These are phyloP conservation scores for Rhododendron griersonianum DNA, from an alignment of 148 eudicot species.

Conservation along the genomic window DNA sequence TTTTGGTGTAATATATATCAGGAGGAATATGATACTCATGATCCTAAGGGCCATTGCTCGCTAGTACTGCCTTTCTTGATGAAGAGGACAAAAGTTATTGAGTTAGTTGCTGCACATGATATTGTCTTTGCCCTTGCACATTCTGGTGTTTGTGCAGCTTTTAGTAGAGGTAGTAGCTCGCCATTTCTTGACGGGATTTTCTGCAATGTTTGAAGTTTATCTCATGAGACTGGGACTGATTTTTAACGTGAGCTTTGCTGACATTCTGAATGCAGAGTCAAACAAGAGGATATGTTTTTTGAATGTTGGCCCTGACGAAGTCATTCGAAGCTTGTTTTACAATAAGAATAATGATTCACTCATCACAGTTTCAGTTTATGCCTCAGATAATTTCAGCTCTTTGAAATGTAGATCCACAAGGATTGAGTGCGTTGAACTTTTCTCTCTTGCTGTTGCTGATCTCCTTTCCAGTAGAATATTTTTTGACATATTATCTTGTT, in stretches of 20 bases:
- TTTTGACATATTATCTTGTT: too few species aligned
- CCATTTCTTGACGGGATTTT: not conserved
- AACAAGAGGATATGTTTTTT: conserved; percentile 90
- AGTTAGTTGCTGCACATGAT: conserved; percentile 88
- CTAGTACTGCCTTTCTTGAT: conserved; percentile 60
- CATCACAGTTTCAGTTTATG: conserved; percentile 95
- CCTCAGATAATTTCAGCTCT: conserved; percentile 88
- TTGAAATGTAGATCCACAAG: conserved; percentile 95
- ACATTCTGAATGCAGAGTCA: conserved; percentile 56
- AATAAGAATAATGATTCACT: conserved; percentile 95
- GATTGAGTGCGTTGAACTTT: conserved; percentile 61
- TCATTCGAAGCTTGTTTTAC: conserved; percentile 93
- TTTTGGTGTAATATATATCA: conserved; percentile 15
- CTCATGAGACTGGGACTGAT: too few species aligned
- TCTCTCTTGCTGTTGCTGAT: not conserved
- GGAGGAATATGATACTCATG: conserved; percentile 98
- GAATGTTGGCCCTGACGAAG: conserved; percentile 87
- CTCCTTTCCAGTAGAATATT: too few species aligned
- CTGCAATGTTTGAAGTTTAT: not conserved
- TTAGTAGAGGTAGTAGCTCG: conserved; percentile 61
- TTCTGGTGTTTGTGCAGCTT: conserved; percentile 97
- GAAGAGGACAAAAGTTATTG: conserved; percentile 81
- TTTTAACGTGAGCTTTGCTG: not conserved
- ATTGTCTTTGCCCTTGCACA: conserved; percentile 40
- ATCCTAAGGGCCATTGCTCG: conserved; percentile 79